Evolutionary conservation across 208 protist species (phyloP).

Genomic region (Trypanosoma boissoni): DNA sequence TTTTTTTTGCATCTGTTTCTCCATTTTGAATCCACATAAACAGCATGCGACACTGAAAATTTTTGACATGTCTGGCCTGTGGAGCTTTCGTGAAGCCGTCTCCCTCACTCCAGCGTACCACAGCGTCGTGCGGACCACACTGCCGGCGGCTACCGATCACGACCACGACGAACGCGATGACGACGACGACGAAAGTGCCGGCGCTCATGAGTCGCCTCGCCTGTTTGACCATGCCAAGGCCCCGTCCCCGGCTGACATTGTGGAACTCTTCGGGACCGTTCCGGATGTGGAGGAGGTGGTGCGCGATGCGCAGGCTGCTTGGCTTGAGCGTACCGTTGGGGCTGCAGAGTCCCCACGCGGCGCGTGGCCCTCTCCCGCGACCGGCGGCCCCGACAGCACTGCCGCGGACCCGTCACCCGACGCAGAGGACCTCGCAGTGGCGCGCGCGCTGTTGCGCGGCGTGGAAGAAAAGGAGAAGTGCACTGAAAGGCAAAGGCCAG

Average conservation of each 20-base stretch:
- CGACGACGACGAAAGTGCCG: too few relatives aligned
- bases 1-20: too few relatives aligned
- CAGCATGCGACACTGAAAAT: too few relatives aligned
- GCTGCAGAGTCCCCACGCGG: not conserved
- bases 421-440: slow-evolving; percentile 11
- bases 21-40: too few relatives aligned
- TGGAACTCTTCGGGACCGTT: slow-evolving; percentile 2
- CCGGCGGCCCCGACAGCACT: not conserved
- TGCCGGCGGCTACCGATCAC: slow-evolving; percentile 4
- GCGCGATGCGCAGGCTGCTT: slow-evolving; percentile 21
- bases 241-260: not conserved
- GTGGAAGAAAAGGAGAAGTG: not conserved
- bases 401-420: slow-evolving; percentile 6
- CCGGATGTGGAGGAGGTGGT: slow-evolving; percentile 16
- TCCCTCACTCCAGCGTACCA: not conserved
- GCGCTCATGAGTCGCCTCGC: not conserved
- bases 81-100: slow-evolving; percentile 54
- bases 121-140: not conserved
- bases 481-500: not conserved
- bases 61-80: slow-evolving; percentile 53
- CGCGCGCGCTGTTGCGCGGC: not conserved
- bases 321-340: slow-evolving; percentile 20
- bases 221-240: not conserved
- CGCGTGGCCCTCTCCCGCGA: not conserved
- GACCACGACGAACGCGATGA: not conserved